These are phyloP conservation scores for Senecio squalidus DNA, from an alignment of 140 eudicot species.

Conservation along the genomic window DNA sequence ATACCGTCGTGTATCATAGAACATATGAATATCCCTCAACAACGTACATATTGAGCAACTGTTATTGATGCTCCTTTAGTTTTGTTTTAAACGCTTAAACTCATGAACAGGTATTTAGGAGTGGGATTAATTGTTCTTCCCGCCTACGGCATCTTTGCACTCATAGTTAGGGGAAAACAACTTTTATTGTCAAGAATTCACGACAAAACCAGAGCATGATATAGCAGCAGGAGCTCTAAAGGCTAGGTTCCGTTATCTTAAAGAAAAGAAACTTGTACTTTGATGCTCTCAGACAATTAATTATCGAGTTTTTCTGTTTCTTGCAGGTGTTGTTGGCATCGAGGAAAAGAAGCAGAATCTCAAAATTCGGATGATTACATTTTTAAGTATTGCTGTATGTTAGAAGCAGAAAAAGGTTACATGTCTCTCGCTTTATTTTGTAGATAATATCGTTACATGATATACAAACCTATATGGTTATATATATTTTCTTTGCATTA, in stretches of 20 bases:
- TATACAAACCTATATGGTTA: no score
- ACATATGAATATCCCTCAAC: neutral
- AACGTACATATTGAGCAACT: neutral
- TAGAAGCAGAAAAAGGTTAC: no score
- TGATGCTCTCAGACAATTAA: neutral
- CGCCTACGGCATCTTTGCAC: conserved; percentile 49
- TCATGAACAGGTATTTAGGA: conserved; percentile 66
- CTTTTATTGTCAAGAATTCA: conserved; percentile 42
- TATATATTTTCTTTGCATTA: no score
- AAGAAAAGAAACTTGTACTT: conserved; percentile 17
- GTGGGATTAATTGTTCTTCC: conserved; percentile 66
- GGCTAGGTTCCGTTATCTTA: conserved; percentile 3
- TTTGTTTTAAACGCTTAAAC: neutral
- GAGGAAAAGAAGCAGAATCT: no score
- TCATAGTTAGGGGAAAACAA: conserved; percentile 51
- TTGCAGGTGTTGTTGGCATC: no score
- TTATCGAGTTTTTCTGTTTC: no score
- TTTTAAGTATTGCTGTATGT: no score
- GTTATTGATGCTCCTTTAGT: neutral
- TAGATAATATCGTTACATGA: no score
- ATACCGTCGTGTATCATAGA: neutral
- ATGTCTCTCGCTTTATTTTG: no score
- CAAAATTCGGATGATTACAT: no score
- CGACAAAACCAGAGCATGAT: conserved; percentile 26
- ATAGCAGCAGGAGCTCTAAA: neutral